Evolutionary conservation across 192 early-diverging fungal genomes (phyloP), one percentile per base, ranked within the genome.

Genomic region (Linnemannia zychae): DNA sequence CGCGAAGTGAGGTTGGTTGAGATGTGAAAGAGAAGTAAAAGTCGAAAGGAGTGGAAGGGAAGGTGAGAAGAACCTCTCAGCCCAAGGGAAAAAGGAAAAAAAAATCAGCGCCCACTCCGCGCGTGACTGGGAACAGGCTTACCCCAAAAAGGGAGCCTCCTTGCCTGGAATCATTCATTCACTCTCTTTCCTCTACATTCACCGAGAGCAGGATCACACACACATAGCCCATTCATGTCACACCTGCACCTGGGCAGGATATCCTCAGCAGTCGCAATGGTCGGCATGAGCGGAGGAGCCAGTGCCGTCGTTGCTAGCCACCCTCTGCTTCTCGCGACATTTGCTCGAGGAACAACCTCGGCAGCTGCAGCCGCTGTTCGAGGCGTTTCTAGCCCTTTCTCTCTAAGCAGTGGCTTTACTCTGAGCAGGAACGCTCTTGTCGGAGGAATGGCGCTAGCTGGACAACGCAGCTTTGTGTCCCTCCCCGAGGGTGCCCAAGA

Each of bases 241-340:
- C 81, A 82, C 24, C 63, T 81, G 52, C 79, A 68, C 52, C 67
- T 82, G 15, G 81, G 81, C 63, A 72, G 81, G 81, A 57, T 82
- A 22, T 73, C 75, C 20, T 33, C 69, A 63, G 65, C 67, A 46
- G 63, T 53, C 22, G 67, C 75, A 63, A 65, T 76, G 60, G 63
- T 77, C 22, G 73, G 79, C 66, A 81, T 81, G 79, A 70, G 34
- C 9, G 68, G 71, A 40, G 50, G 38, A 67, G 66, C 31, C 31
- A 48, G 67, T 13, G 15, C 71, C 31, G 68, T 49, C 2, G 40
- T 31, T 6, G 36, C 28, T 4, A 63, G 28, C 31, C 57, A 63
- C 57, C 78, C 78, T 33, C 24, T 68, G 18, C 65, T 80, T 4
- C 47, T 80, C 33, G 46, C 77, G 20, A 74, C 78, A 28, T 4